These are phyloP conservation scores for Zancudomyces culisetae DNA, from an alignment of 371 early-diverging fungal species.

Conservation along the genomic window DNA sequence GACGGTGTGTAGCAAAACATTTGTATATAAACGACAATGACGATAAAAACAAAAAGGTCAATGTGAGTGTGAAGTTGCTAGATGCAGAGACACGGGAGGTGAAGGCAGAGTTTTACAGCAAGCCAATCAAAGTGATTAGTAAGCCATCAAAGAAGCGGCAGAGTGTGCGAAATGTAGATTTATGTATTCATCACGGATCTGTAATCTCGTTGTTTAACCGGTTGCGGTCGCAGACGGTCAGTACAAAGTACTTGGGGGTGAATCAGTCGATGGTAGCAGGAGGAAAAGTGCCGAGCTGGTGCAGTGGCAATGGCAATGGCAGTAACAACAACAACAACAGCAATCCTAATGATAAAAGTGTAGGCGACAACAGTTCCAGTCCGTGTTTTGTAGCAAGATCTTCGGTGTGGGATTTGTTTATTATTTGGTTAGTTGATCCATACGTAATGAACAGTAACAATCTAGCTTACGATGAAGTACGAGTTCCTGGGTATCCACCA, in stretches of 20 bases:
- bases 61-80: conserved; percentile 46
- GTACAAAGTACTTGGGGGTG: conserved; percentile 63
- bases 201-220: conserved; percentile 67
- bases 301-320: conserved; percentile 7
- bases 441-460: conserved; percentile 13
- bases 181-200: conserved; percentile 67
- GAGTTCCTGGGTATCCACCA: conserved; percentile 35
- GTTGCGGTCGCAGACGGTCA: conserved; percentile 67
- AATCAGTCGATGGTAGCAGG: conserved; percentile 24
- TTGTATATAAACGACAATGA: conserved; percentile 68
- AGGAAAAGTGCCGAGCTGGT: conserved; percentile 19
- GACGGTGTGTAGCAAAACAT: conserved; percentile 62
- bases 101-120: conserved; percentile 45
- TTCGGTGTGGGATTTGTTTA: conserved; percentile 67
- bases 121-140: conserved; percentile 67
- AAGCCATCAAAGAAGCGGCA: conserved; percentile 73
- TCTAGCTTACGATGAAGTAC: conserved; percentile 11
- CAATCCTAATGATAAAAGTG: not conserved
- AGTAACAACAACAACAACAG: conserved; percentile 1
- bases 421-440: conserved; percentile 67
- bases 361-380: not conserved
- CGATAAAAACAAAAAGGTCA: conserved; percentile 55
- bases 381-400: conserved; percentile 63
- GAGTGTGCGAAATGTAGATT: conserved; percentile 64
- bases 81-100: conserved; percentile 34